phyloP scores from a whole-genome alignment of 306 rosid genomes.

The Pterocarpus macrocarpus region DNA sequence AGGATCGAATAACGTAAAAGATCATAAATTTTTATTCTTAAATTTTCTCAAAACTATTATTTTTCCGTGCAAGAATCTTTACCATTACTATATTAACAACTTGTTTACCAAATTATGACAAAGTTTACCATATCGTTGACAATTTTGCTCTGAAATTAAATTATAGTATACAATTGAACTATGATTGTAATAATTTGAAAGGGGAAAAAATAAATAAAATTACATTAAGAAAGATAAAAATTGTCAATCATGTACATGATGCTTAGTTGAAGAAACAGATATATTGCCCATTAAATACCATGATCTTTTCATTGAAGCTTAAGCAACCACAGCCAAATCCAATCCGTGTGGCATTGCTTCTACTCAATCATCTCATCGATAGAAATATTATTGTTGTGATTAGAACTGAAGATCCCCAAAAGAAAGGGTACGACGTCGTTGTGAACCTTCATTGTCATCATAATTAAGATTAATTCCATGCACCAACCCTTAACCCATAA shows the following conservation, averaged over 20 bases:
- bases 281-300: not conserved
- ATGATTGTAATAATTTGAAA: not conserved
- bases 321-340: constrained; percentile 7
- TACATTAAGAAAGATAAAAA: not conserved
- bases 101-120: not conserved
- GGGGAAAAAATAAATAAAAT: not conserved
- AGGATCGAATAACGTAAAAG: too few species aligned
- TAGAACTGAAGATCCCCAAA: not conserved
- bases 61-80: not conserved
- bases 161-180: not conserved
- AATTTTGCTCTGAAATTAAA: not conserved
- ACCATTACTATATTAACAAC: not conserved
- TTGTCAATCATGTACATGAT: not conserved
- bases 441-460: not conserved
- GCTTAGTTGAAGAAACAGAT: not conserved
- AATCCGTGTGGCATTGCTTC: not conserved
- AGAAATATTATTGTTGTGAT: not conserved
- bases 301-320: not conserved
- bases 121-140: not conserved
- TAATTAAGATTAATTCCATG: not conserved
- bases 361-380: not conserved
- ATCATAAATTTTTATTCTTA: not conserved
- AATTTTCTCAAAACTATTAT: not conserved
- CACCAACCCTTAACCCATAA: not conserved
- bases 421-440: not conserved